Evolutionary conservation across 345 rosid species (phyloP).

Genomic region (Heritiera littoralis): DNA sequence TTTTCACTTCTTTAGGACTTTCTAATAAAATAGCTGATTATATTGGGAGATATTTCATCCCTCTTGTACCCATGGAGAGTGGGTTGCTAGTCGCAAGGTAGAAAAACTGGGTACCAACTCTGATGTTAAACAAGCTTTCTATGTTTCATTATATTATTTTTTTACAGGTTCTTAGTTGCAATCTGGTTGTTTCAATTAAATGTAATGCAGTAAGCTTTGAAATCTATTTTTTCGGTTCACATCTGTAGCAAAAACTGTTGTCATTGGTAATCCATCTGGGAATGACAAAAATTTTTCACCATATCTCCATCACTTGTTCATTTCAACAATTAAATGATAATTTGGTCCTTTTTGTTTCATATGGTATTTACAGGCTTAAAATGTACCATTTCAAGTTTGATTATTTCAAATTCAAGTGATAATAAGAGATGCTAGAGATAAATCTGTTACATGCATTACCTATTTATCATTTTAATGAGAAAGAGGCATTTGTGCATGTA

Average conservation of each 20-base stretch:
- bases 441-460: background rate
- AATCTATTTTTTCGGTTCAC: background rate
- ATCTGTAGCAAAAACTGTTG: background rate
- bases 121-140: conserved; percentile 2
- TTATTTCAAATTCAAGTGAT: background rate
- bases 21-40: background rate
- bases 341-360: background rate
- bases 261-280: background rate
- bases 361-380: background rate
- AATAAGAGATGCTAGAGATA: background rate
- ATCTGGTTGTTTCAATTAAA: background rate
- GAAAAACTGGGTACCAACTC: background rate
- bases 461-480: background rate
- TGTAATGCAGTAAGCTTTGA: background rate
- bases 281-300: background rate
- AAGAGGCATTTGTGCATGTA: background rate
- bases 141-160: background rate
- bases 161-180: background rate
- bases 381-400: background rate
- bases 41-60: background rate
- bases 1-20: background rate
- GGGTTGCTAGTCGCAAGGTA: background rate
- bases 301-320: background rate
- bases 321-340: conserved; percentile 5
- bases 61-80: background rate